A percentile compares a stretch with the other conserved stretches of the same genome.
These are phyloP conservation scores for Lachancea sp. DNA, from an alignment of 805 yeast genomes.

Conservation along the genomic window DNA sequence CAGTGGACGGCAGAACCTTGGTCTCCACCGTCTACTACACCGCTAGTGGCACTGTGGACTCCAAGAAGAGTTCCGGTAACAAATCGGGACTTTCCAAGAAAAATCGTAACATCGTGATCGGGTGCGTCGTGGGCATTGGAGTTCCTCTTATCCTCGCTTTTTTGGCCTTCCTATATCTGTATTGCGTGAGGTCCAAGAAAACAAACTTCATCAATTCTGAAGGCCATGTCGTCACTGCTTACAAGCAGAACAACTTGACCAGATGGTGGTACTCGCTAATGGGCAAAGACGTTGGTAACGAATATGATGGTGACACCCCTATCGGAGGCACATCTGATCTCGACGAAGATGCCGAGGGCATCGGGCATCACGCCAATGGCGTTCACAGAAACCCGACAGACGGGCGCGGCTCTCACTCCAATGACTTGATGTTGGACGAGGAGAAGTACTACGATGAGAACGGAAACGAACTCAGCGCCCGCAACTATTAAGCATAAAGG, in stretches of 20 bases:
- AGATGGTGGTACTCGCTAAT: conserved; percentile 27
- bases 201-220: conserved; percentile 33
- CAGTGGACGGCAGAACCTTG: conserved; percentile 32
- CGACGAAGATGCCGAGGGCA: conserved; percentile 4
- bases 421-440: conserved; percentile 19
- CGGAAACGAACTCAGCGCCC: conserved; percentile 21
- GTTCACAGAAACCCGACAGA: conserved; percentile 9
- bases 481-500: conserved; percentile 13
- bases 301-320: conserved; percentile 24
- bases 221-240: conserved; percentile 33
- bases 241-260: conserved; percentile 27
- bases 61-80: conserved; percentile 13
- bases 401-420: conserved; percentile 11
- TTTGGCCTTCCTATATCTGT: conserved; percentile 23
- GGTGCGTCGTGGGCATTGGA: conserved; percentile 68
- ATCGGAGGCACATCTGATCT: conserved; percentile 16
- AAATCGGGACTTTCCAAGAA: conserved; percentile 41
- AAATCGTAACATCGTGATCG: conserved; percentile 51
- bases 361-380: conserved; percentile 1
- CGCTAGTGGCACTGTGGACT: conserved; percentile 22
- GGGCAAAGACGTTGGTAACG: conserved; percentile 23
- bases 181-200: conserved; percentile 27
- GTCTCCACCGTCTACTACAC: conserved; percentile 30
- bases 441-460: conserved; percentile 20
- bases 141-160: conserved; percentile 43